Evolutionary conservation across 2,329 filamentous ascomycete species (phyloP).

Genomic region (Fusarium citri): DNA sequence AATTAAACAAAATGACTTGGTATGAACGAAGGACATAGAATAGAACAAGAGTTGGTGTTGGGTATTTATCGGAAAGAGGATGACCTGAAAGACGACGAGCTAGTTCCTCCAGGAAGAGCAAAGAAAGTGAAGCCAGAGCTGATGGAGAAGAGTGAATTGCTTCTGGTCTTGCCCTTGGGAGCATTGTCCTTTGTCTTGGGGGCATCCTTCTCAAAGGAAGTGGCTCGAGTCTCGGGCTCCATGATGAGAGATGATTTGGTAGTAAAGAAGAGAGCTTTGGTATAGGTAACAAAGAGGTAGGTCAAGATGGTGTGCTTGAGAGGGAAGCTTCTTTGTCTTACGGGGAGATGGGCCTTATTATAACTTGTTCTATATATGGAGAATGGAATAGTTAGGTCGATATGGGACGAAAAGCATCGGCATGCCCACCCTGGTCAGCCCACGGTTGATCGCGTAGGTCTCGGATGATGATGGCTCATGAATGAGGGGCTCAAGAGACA

Average conservation of each 20-base stretch:
- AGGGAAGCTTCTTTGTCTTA: conserved; percentile 29
- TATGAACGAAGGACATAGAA: conserved; percentile 37
- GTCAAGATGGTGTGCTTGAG: conserved; percentile 25
- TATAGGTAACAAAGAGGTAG: conserved; percentile 29
- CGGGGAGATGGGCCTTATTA: conserved; percentile 38
- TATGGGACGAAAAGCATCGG: conserved; percentile 25
- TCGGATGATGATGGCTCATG: conserved; percentile 24
- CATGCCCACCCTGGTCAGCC: conserved; percentile 32
- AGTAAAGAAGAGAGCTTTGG: conserved; percentile 1
- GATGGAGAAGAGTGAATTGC: conserved; percentile 45
- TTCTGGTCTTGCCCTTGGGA: conserved; percentile 41
- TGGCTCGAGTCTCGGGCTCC: conserved; percentile 41
- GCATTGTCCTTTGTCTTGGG: conserved; percentile 43
- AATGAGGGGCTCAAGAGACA: conserved; percentile 33
- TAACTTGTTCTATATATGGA: conserved; percentile 36
- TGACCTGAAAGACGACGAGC: conserved; percentile 40
- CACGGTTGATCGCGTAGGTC: conserved; percentile 33
- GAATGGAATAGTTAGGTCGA: conserved; percentile 7
- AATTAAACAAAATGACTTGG: conserved; percentile 12
- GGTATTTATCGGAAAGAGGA: conserved; percentile 45
- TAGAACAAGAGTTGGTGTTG: conserved; percentile 1
- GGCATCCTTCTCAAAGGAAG: conserved; percentile 45
- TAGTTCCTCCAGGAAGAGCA: conserved; percentile 42
- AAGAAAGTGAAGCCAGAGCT: conserved; percentile 47
- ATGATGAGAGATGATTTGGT: conserved; percentile 26